Base-by-base conservation (phyloP, 2,329 filamentous ascomycete species). In the Xylariaceae sp. region DNA sequence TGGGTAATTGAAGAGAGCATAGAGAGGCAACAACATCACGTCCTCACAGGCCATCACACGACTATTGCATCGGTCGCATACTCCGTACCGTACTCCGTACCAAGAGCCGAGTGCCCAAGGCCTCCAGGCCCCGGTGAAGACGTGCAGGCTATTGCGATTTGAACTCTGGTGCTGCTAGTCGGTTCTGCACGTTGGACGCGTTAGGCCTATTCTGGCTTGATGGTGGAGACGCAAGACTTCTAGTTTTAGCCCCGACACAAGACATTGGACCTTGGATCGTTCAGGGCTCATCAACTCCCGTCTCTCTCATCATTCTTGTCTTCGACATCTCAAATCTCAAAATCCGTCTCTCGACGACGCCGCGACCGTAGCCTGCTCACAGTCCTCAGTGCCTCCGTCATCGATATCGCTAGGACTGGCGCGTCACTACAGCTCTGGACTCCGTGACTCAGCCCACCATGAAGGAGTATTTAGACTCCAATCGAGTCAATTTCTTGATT, bases 401-500 rank as follows among this genome's bases (percentile, higher is more conserved):
- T 40, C 17, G 39, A 45, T 27, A 42, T 36, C 12, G 11, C n/a
- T 38, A 40, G 39, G 32, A 39, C 33, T 27, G 40, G 47, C 43
- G 42, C 41, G 44, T 41, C 18, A 19, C 40, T 11, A 35, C 39
- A 39, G 47, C 41, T 39, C 46, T 18, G 31, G 30, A 47, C 12
- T 43, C 49, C 47, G 39, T 45, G 46, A 49, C 27, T 45, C 44
- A 38, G 55, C 31, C 58, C 58, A 68, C 61, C 62, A 82, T 82
- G 78, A 82, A 82, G 73, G 80, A 83, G 72, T 75, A 75, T 65
- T 75, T 86, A 63, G 78, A 83, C 75, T 83, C 80, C 58, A 77
- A 85, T 69, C 76, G 80, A 74, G 74, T 85, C 76, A 86, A 85
- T 74, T 85, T 81, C 75, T 76, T 86, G 68, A 76, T 86, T 67